phyloP scores from a whole-genome alignment of 345 rosid species.

The Eucalyptus globulus region DNA sequence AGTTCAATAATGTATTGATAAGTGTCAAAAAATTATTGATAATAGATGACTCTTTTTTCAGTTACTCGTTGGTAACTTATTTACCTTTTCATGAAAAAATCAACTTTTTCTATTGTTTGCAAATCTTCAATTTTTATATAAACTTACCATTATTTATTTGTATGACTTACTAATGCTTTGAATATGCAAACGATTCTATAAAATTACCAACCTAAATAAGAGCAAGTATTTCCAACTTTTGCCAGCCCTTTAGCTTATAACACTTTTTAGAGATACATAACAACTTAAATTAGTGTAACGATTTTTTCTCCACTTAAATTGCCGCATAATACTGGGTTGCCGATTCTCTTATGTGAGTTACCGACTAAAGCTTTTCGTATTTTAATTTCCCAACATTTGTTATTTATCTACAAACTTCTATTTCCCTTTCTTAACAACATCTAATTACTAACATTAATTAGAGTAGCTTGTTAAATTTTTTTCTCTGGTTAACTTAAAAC shows the following conservation, averaged over 20 bases:
- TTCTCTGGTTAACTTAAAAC: too few relatives aligned
- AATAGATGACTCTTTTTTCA: neutral
- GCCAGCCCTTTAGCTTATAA: neutral
- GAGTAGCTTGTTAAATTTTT: too few relatives aligned
- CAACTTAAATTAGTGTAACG: neutral
- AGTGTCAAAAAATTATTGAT: neutral
- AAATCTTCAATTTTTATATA: neutral
- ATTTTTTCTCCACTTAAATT: neutral
- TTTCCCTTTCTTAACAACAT: too few relatives aligned
- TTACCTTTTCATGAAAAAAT: neutral
- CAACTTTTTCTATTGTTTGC: neutral
- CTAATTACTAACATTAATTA: too few relatives aligned
- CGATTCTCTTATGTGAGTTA: neutral
- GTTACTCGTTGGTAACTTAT: neutral
- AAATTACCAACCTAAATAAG: neutral
- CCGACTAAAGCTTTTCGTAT: neutral
- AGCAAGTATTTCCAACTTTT: neutral
- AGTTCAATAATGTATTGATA: neutral
- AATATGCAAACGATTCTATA: neutral
- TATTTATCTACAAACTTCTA: too few relatives aligned
- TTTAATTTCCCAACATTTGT: too few relatives aligned
- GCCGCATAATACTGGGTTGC: neutral
- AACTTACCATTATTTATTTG: neutral
- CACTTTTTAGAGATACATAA: neutral
- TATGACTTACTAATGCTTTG: neutral